Evolutionary conservation across 306 rosid genomes (phyloP).

Genomic region (Pterocarpus santalinus): DNA sequence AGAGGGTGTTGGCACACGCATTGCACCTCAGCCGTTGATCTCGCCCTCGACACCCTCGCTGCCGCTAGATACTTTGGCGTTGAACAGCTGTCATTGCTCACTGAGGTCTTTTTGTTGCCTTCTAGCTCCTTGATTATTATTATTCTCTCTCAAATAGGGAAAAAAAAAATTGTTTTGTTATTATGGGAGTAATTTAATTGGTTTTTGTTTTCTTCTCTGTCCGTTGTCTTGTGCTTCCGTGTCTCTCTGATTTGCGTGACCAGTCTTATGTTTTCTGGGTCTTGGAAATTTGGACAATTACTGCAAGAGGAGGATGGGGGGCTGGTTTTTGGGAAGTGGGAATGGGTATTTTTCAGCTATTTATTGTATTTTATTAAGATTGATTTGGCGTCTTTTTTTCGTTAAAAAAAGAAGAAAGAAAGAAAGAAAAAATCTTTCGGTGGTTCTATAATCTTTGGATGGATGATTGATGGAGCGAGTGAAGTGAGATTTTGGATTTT

Average conservation of each 20-base stretch:
- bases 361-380: not conserved
- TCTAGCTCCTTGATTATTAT: not conserved
- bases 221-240: constrained; percentile 28
- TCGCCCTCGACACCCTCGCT: constrained; percentile 91
- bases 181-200: not conserved
- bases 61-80: constrained; percentile 98
- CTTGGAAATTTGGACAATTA: constrained; percentile 58
- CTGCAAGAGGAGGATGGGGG: constrained; percentile 29
- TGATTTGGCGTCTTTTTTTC: not conserved
- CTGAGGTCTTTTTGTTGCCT: constrained; percentile 68
- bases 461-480: constrained; percentile 30
- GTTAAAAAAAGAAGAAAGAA: not conserved
- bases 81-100: constrained; percentile 96
- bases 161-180: not conserved
- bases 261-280: constrained; percentile 65
- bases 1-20: constrained; percentile 99
- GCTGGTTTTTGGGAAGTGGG: constrained; percentile 61
- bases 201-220: not conserved
- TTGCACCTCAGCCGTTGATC: constrained; percentile 99
- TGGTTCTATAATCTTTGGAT: constrained; percentile 22
- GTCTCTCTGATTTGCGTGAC: constrained; percentile 51
- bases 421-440: not conserved
- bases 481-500: constrained; percentile 36
- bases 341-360: constrained; percentile 9
- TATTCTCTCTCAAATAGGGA: not conserved